phyloP scores from a whole-genome alignment of 495 filamentous ascomycete species.

The Annulohypoxylon bovei region DNA sequence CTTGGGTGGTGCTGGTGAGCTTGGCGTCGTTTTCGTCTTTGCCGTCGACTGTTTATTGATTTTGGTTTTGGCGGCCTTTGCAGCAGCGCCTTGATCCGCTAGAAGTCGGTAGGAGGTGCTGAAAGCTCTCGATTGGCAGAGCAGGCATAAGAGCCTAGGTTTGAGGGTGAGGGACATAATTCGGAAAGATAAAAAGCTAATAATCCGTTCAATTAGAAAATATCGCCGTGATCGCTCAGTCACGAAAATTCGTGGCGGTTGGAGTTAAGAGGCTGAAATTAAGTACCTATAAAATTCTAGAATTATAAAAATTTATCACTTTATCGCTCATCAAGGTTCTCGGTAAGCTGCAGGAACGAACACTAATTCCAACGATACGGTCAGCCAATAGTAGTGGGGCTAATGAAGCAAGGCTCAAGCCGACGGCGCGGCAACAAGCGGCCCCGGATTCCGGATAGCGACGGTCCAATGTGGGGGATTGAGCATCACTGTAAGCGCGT shows the following conservation, averaged over 20 bases:
- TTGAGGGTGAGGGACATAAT: slow-evolving; percentile 34
- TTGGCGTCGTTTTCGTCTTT: slow-evolving; percentile 12
- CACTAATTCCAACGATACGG: slow-evolving; percentile 18
- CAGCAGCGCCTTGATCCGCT: slow-evolving; percentile 41
- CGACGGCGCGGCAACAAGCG: slow-evolving; percentile 39
- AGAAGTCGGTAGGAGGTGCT: slow-evolving; percentile 55
- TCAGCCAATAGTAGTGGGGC: slow-evolving; percentile 29
- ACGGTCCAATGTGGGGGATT: slow-evolving; percentile 46
- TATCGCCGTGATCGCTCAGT: slow-evolving; percentile 3
- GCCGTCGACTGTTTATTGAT: slow-evolving; percentile 5
- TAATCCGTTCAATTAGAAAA: slow-evolving; percentile 26
- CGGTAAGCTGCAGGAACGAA: slow-evolving; percentile 32
- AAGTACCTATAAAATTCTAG: neutral
- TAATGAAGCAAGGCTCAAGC: neutral
- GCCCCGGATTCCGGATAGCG: slow-evolving; percentile 47
- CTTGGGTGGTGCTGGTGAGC: slow-evolving; percentile 23
- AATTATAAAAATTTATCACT: slow-evolving; percentile 10
- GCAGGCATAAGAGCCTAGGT: slow-evolving; percentile 49
- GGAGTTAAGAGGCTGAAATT: slow-evolving; percentile 28
- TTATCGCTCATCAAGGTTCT: slow-evolving; percentile 33
- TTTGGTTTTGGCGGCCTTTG: slow-evolving; percentile 38
- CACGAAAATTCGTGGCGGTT: slow-evolving; percentile 14
- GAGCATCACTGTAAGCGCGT: slow-evolving; percentile 22
- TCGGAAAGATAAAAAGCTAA: slow-evolving; percentile 21
- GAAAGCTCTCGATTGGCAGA: slow-evolving; percentile 61